Conservation (phyloP, 2,329 filamentous ascomycete species). For the Fonsecaea monophora region DNA sequence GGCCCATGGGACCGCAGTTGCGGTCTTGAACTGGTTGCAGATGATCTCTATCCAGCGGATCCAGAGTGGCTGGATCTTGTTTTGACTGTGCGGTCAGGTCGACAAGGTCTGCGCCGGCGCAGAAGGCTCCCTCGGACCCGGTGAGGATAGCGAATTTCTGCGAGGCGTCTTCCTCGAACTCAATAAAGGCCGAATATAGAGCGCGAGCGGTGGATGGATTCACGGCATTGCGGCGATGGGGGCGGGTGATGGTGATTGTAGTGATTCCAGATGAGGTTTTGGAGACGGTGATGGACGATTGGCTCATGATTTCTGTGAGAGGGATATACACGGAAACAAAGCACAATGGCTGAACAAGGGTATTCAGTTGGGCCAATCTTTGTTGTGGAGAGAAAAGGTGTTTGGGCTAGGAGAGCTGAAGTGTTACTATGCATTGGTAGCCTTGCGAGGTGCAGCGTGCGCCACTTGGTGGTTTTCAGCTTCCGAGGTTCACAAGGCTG, state of each 20-base stretch:
- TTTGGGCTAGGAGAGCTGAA: not conserved
- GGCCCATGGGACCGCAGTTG: slow-evolving; percentile 60
- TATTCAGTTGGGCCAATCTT: not conserved
- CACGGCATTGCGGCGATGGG: slow-evolving; percentile 60
- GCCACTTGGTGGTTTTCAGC: not conserved
- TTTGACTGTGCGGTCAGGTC: slow-evolving; percentile 47
- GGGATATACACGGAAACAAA: not conserved
- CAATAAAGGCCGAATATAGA: slow-evolving; percentile 57
- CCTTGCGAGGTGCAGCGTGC: too few relatives aligned
- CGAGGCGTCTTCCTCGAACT: slow-evolving; percentile 57
- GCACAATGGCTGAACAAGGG: not conserved
- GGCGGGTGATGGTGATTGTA: slow-evolving; percentile 63
- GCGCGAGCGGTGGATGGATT: slow-evolving; percentile 56
- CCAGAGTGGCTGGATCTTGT: slow-evolving; percentile 39
- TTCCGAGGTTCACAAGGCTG: slow-evolving; percentile 18
- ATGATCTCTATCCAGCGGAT: slow-evolving; percentile 24
- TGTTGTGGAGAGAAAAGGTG: not conserved
- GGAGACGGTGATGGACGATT: slow-evolving; percentile 8
- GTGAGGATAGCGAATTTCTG: slow-evolving; percentile 63
- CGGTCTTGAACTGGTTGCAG: slow-evolving; percentile 46
- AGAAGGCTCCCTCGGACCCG: slow-evolving; percentile 58
- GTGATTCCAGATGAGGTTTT: slow-evolving; percentile 53
- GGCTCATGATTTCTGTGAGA: not conserved
- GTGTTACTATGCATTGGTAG: too few relatives aligned
- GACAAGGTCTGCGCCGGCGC: slow-evolving; percentile 60